Percentiles rank a stretch among this genome's conserved stretches.
phyloP scores from a whole-genome alignment of 2,329 filamentous ascomycete genomes.

The Drechslera avenae region DNA sequence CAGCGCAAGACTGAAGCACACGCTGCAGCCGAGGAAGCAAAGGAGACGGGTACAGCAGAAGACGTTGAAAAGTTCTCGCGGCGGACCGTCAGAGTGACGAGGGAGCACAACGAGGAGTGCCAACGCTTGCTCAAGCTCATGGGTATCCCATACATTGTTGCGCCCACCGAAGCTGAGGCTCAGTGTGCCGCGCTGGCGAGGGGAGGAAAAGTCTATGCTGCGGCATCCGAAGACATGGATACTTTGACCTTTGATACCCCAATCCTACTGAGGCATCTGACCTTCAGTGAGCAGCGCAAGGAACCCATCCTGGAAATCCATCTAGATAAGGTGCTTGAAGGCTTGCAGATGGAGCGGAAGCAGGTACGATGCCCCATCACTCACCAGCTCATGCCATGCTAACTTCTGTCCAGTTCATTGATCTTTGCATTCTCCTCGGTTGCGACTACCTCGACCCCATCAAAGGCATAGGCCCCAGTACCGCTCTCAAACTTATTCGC shows the following conservation, averaged over 20 bases:
- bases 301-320: conserved; percentile 97
- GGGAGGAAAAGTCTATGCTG: conserved; percentile 94
- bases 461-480: conserved; percentile 89
- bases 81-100: conserved; percentile 90
- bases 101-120: conserved; percentile 95
- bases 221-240: conserved; percentile 98
- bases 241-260: conserved; percentile 94
- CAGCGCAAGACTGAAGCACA: conserved; percentile 92
- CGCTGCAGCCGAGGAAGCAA: conserved; percentile 90
- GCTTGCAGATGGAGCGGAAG: conserved; percentile 82
- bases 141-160: conserved; percentile 94
- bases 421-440: conserved; percentile 94
- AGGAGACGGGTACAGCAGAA: conserved; percentile 94
- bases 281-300: conserved; percentile 96
- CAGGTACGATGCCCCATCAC: conserved; percentile 63
- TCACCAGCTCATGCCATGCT: conserved; percentile 9
- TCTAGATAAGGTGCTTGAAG: conserved; percentile 82
- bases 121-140: conserved; percentile 89
- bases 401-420: conserved; percentile 73
- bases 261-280: conserved; percentile 88
- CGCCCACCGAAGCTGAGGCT: conserved; percentile 95
- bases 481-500: conserved; percentile 90
- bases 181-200: conserved; percentile 90
- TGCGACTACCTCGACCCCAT: conserved; percentile 98
- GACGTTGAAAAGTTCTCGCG: conserved; percentile 98